Conservation (phyloP, 257 asterid genomes). For the Capsicum baccatum region DNA sequence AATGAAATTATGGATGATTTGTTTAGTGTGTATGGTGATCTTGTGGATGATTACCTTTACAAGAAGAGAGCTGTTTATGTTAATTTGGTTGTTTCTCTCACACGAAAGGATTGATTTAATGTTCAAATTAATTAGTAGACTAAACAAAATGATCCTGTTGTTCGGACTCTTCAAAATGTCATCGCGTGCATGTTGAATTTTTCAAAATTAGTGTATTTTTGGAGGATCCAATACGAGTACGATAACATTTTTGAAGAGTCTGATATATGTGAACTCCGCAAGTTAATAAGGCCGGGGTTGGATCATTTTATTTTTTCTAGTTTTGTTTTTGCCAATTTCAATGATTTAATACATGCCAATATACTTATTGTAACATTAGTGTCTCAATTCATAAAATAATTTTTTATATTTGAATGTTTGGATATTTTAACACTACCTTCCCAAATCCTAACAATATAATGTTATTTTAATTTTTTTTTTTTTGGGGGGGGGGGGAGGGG, state of each 20-base stretch:
- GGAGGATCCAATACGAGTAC: no score
- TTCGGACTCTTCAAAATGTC: no score
- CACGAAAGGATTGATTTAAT: constrained; percentile 31
- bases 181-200: no score
- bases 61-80: constrained; percentile 41
- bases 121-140: not conserved
- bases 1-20: constrained; percentile 52
- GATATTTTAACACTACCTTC: not conserved
- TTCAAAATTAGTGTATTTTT: no score
- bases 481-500: no score
- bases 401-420: not conserved
- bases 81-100: constrained; percentile 55
- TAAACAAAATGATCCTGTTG: not conserved
- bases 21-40: constrained; percentile 43
- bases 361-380: not conserved
- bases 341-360: not conserved
- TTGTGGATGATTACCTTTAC: constrained; percentile 50
- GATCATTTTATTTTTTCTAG: not conserved
- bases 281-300: not conserved
- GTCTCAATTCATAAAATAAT: not conserved
- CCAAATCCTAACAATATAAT: not conserved
- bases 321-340: not conserved
- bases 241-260: no score
- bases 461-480: not conserved
- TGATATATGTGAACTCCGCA: not conserved